Percentiles rank a stretch among this genome's conserved stretches.
Conservation (phyloP, 495 filamentous ascomycete genomes). For the Aspergillus sclerotioniger region DNA sequence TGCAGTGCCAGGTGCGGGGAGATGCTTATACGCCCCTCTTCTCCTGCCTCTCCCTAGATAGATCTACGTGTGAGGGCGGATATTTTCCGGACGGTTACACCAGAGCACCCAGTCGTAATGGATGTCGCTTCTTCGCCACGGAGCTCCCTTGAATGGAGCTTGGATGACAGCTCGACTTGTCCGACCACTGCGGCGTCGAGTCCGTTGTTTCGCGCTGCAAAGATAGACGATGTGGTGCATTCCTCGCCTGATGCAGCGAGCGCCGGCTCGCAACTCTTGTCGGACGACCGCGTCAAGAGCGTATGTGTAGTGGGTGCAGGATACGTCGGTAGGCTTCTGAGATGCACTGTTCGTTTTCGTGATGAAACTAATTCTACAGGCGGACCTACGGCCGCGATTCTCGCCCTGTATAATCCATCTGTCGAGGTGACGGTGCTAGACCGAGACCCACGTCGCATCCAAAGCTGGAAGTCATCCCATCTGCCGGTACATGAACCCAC, state of each 20-base stretch:
- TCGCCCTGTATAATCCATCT: constrained; percentile 68
- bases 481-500: constrained; percentile 79
- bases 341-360: background rate
- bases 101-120: constrained; percentile 15
- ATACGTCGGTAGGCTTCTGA: constrained; percentile 54
- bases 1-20: background rate
- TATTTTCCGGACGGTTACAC: background rate
- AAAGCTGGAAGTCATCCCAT: constrained; percentile 67
- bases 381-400: constrained; percentile 72
- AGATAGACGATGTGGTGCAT: constrained; percentile 26
- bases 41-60: background rate
- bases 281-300: constrained; percentile 43
- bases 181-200: constrained; percentile 56
- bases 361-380: constrained; percentile 39
- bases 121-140: constrained; percentile 23
- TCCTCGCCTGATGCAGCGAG: constrained; percentile 13
- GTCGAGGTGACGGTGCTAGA: constrained; percentile 72
- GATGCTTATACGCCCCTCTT: background rate
- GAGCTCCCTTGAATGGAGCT: constrained; percentile 26
- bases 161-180: constrained; percentile 39
- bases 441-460: constrained; percentile 60
- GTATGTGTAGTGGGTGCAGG: constrained; percentile 65
- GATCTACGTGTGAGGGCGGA: background rate
- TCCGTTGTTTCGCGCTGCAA: constrained; percentile 39
- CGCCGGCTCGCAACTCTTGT: constrained; percentile 14